A percentile compares a stretch with the other conserved stretches of the same genome.
These are phyloP conservation scores for Neoboletus brunneissimus DNA, from an alignment of 768 basidiomycete species.

Conservation along the genomic window DNA sequence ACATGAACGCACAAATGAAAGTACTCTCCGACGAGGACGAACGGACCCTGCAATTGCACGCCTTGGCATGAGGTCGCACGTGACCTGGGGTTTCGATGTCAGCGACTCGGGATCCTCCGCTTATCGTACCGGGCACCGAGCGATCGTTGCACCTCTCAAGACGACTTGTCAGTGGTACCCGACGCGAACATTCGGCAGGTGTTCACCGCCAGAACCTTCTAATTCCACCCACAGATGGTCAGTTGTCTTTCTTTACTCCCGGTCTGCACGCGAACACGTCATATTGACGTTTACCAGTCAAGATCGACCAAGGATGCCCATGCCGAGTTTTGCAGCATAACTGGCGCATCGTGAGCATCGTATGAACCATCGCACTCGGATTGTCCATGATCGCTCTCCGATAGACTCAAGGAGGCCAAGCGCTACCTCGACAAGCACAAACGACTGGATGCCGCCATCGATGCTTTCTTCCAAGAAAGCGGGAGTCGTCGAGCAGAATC, in stretches of 20 bases:
- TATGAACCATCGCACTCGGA: background rate
- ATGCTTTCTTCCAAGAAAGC: constrained; percentile 63
- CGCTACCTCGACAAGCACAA: constrained; percentile 69
- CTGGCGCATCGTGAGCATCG: constrained; percentile 64
- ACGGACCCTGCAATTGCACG: background rate
- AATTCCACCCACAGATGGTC: constrained; percentile 19
- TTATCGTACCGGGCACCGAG: constrained; percentile 11
- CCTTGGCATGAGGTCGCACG: constrained; percentile 5
- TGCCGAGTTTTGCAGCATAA: constrained; percentile 60
- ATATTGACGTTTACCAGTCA: constrained; percentile 17
- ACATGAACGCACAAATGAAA: background rate
- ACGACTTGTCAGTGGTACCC: background rate
- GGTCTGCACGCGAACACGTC: background rate
- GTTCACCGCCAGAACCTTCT: background rate
- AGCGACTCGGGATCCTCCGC: constrained; percentile 24
- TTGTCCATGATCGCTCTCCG: constrained; percentile 2
- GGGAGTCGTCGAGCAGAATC: constrained; percentile 4
- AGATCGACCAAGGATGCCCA: constrained; percentile 41
- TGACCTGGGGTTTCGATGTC: constrained; percentile 19
- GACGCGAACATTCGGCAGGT: background rate
- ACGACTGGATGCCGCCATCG: constrained; percentile 67
- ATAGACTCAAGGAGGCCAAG: constrained; percentile 52
- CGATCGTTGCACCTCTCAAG: background rate
- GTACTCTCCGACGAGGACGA: background rate
- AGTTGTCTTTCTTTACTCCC: constrained; percentile 4